These are phyloP conservation scores for Penicillium sp. DNA, from an alignment of 2,329 filamentous ascomycete genomes.

Conservation along the genomic window DNA sequence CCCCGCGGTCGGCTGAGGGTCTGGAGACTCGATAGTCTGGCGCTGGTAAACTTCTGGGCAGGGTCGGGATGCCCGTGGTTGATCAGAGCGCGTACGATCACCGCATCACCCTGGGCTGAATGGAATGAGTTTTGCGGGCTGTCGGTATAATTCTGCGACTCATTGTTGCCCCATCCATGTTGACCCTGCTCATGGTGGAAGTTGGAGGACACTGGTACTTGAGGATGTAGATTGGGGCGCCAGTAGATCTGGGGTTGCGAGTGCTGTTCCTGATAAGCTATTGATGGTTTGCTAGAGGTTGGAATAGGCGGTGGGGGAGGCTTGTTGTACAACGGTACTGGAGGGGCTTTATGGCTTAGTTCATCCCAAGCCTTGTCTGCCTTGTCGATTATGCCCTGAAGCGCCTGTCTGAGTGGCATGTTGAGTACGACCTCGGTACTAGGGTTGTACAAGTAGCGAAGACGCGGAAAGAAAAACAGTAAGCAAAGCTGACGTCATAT, in stretches of 20 bases:
- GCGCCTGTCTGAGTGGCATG: conserved; percentile 26
- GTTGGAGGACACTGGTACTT: conserved; percentile 21
- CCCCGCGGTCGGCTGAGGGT: conserved; percentile 23
- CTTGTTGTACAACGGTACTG: conserved; percentile 14
- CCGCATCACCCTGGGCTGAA: conserved; percentile 20
- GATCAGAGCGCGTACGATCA: conserved; percentile 25
- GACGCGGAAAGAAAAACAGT: conserved; percentile 8
- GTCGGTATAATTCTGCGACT: conserved; percentile 24
- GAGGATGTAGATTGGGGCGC: conserved; percentile 21
- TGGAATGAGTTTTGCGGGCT: conserved; percentile 26
- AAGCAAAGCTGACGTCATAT: conserved; percentile 20
- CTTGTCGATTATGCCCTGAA: conserved; percentile 23
- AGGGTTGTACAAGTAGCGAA: conserved; percentile 6
- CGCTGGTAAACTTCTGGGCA: conserved; percentile 24
- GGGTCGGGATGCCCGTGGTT: conserved; percentile 23
- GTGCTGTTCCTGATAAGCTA: conserved; percentile 17
- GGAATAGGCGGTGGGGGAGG: conserved; percentile 22
- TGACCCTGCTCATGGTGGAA: conserved; percentile 25
- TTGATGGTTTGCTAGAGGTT: conserved; percentile 20
- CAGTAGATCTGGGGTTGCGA: conserved; percentile 24
- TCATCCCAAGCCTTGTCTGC: conserved; percentile 24
- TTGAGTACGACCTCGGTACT: conserved; percentile 15
- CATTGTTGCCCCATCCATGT: conserved; percentile 26
- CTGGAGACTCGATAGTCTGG: conserved; percentile 24
- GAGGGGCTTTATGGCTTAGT: conserved; percentile 11